phyloP scores from a whole-genome alignment of 371 early-diverging fungal genomes.

The Blakeslea trispora region DNA sequence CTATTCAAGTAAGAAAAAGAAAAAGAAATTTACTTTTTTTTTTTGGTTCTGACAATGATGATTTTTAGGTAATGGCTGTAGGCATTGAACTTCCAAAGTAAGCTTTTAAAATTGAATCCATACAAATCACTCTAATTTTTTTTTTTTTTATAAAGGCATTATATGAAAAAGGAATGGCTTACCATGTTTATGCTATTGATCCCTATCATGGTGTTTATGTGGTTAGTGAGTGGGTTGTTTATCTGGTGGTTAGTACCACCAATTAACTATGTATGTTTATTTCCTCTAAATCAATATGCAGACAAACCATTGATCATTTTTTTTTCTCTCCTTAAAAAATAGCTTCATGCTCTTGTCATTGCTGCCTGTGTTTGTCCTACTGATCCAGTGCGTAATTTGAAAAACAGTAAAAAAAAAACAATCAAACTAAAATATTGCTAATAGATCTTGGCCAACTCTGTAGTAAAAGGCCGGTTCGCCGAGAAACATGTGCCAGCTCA shows the following conservation, averaged over 20 bases:
- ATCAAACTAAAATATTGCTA: not conserved
- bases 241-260: conserved; percentile 69
- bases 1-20: conserved; percentile 79
- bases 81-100: conserved; percentile 82
- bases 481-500: conserved; percentile 88
- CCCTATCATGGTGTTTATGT: conserved; percentile 89
- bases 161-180: conserved; percentile 58
- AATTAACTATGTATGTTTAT: conserved; percentile 56
- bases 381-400: conserved; percentile 74
- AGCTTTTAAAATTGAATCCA: not conserved
- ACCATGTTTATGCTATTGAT: conserved; percentile 79
- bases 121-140: conserved; percentile 1
- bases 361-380: conserved; percentile 94
- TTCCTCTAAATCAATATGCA: conserved; percentile 2
- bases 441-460: conserved; percentile 88
- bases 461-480: conserved; percentile 97
- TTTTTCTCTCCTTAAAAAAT: too few species aligned
- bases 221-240: conserved; percentile 74
- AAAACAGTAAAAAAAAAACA: conserved; percentile 1
- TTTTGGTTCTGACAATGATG: conserved; percentile 4
- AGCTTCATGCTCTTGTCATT: conserved; percentile 75
- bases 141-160: conserved; percentile 38
- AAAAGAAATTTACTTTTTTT: too few species aligned
- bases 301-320: too few species aligned
- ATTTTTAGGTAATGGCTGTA: conserved; percentile 78